phyloP scores from a whole-genome alignment of 2,329 filamentous ascomycete genomes.

The Neurospora crassa region DNA sequence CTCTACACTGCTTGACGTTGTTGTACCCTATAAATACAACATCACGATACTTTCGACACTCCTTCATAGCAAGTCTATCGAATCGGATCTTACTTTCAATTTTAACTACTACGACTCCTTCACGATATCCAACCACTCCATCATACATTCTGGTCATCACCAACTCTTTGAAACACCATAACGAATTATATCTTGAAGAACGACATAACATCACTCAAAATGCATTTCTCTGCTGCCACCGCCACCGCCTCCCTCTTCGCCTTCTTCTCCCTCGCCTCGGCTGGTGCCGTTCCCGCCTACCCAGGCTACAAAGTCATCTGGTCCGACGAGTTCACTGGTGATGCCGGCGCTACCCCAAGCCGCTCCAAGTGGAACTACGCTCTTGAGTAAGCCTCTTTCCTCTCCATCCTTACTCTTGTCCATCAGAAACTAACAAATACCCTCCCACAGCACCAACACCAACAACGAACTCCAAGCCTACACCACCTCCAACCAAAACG shows the following conservation, averaged over 20 bases:
- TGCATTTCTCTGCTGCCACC: neutral
- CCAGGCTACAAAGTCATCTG: slow-evolving; percentile 30
- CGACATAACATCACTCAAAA: neutral
- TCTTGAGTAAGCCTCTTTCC: slow-evolving; percentile 11
- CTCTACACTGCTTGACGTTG: neutral
- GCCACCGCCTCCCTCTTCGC: slow-evolving; percentile 21
- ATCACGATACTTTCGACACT: neutral
- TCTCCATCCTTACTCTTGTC: neutral
- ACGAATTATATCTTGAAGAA: neutral
- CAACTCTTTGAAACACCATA: neutral
- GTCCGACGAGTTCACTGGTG: slow-evolving; percentile 34
- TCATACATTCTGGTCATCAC: neutral
- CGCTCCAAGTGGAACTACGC: slow-evolving; percentile 32
- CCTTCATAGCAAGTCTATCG: slow-evolving; percentile 1
- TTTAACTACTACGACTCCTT: neutral
- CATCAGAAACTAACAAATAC: neutral
- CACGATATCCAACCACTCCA: neutral
- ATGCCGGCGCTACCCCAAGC: slow-evolving; percentile 25
- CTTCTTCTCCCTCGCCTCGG: slow-evolving; percentile 21
- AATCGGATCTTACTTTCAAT: neutral
- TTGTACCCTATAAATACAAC: neutral
- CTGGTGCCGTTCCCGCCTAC: slow-evolving; percentile 30
- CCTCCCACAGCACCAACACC: slow-evolving; percentile 27
- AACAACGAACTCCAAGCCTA: slow-evolving; percentile 46
- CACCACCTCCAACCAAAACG: slow-evolving; percentile 33